phyloP scores from a whole-genome alignment of 1,284 basidiomycete species.

The Mycocalia duriaeana region DNA sequence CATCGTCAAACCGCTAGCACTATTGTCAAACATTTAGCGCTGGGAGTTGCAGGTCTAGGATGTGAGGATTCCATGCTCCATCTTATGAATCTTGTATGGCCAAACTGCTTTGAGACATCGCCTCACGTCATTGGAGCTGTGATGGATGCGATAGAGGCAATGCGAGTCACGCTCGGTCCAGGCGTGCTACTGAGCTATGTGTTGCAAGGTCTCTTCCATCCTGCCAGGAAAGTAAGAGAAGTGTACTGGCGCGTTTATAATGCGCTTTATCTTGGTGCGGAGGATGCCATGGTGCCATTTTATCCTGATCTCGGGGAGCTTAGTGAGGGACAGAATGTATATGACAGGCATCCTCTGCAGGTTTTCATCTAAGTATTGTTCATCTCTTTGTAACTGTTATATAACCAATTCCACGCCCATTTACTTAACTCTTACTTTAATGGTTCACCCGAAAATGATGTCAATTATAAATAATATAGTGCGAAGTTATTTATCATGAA shows the following conservation, averaged over 20 bases:
- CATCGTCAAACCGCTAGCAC: conserved; percentile 97
- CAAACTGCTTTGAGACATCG: conserved; percentile 97
- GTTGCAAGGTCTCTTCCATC: conserved; percentile 92
- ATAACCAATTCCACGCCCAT: too few relatives aligned
- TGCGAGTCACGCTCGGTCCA: conserved; percentile 93
- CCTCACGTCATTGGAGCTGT: conserved; percentile 98
- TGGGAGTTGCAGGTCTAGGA: conserved; percentile 94
- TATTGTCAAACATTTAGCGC: conserved; percentile 97
- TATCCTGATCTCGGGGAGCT: conserved; percentile 88
- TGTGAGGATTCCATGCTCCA: conserved; percentile 98
- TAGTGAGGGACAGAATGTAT: conserved; percentile 85
- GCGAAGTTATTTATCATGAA: too few relatives aligned
- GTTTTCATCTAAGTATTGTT: conserved; percentile 58
- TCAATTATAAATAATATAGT: too few relatives aligned
- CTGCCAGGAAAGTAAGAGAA: conserved; percentile 94
- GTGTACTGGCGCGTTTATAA: conserved; percentile 95
- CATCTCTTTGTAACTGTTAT: too few relatives aligned
- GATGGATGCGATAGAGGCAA: conserved; percentile 95
- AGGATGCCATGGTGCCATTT: conserved; percentile 90
- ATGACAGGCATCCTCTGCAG: conserved; percentile 81
- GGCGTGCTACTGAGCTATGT: conserved; percentile 89
- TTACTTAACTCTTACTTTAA: too few relatives aligned
- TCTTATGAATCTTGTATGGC: conserved; percentile 98
- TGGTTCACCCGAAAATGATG: too few relatives aligned
- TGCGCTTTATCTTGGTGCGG: conserved; percentile 82